Evolutionary conservation across 352 stramenopile genomes (phyloP).

Genomic region (Pythium monospermum): DNA sequence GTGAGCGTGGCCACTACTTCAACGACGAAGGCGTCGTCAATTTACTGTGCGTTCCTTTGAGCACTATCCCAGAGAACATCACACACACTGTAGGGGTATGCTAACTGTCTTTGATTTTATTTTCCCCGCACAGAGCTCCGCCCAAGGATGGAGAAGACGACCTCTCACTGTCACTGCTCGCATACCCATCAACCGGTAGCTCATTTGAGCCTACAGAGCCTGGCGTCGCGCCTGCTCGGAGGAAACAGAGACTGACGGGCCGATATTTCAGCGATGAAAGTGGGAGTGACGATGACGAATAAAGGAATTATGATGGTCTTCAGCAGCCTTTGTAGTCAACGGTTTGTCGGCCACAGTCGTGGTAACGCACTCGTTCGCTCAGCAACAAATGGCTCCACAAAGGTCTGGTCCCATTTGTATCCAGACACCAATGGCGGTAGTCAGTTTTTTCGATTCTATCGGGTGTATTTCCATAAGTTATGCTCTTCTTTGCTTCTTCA

Average conservation of each 20-base stretch:
- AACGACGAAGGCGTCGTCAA: constrained; percentile 56
- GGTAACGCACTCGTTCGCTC: too few relatives aligned
- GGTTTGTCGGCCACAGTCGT: too few relatives aligned
- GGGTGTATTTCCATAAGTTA: constrained; percentile 6
- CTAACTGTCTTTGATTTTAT: not conserved
- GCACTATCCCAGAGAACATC: too few relatives aligned
- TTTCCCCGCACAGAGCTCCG: constrained; percentile 32
- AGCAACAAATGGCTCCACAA: too few relatives aligned
- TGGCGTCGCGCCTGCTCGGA: constrained; percentile 2
- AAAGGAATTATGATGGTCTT: too few relatives aligned
- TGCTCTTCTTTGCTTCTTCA: constrained; percentile 62
- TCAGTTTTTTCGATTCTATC: not conserved
- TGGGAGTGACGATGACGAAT: constrained; percentile 41
- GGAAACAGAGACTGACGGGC: constrained; percentile 29
- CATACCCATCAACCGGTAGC: constrained; percentile 36
- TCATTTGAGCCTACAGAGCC: not conserved
- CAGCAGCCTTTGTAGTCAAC: too few relatives aligned
- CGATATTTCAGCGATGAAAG: constrained; percentile 81
- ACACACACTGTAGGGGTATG: too few relatives aligned
- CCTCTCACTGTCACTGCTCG: constrained; percentile 62
- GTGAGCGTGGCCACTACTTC: constrained; percentile 63
- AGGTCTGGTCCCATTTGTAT: too few relatives aligned
- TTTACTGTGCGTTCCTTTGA: constrained; percentile 70
- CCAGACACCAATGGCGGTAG: not conserved
- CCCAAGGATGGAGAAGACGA: constrained; percentile 42